Base-by-base conservation (phyloP, 202 grass and related monocot species). In the Carex arenaria region DNA sequence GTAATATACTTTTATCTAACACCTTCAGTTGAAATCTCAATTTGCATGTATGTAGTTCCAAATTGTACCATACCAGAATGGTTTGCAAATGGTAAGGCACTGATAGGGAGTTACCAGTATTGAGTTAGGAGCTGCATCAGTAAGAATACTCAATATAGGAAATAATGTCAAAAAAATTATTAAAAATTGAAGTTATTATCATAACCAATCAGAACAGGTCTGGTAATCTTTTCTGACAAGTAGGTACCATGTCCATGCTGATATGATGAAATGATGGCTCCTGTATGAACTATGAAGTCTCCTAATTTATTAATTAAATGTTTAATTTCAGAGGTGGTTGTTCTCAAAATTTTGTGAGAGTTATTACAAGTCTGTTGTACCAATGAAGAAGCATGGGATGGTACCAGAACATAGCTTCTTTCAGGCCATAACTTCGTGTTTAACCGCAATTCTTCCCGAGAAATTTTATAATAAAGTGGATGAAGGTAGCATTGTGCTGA, bases 391-490 rank as follows among this genome's bases (percentile, higher is more conserved):
- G 65, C n/a, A 93, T 71, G 90, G 86, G 2, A 94, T 94, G 95
- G 79, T 88, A 53, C 95, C 95, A 3, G 87, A 80, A 0, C 52
- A 64, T 17, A 87, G 90, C 45, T 89, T 94, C 85, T 84, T 85
- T 38, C 36, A 92, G 3, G 4, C 19, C 17, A 32, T 91, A 11
- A 79, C 87, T n/a, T 38, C 87, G 42, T 95, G 92, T 74, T 69
- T 75, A 42, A 7, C 91, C 2, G 71, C 59, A 26, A 85, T 93
- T 72, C 75, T 91, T 61, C 92, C 95, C 0, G 87, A 93, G 13
- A 87, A 89, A 60, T 98, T 94, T 82, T 98, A 94, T 80, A 80
- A 91, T 80, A 90, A 9, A 89, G 92, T 94, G 11, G 93, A 78
- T 53, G 64, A 86, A 77, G 92, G 89, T 56, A 89, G 89, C 87